phyloP scores from a whole-genome alignment of 768 basidiomycete species.

The Wakefieldia striispora region DNA sequence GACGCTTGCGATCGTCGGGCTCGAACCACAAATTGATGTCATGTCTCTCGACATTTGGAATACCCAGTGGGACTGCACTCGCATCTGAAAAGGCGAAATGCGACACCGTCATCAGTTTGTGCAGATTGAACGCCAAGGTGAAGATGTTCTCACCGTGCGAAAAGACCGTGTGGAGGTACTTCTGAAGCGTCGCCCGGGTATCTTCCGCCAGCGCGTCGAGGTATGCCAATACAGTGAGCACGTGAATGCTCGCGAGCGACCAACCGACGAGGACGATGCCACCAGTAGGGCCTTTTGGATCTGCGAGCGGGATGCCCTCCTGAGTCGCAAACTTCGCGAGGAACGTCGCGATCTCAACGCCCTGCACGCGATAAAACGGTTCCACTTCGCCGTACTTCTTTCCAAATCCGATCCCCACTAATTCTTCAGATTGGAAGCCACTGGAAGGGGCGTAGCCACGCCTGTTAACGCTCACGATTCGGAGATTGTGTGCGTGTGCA shows the following conservation, averaged over 20 bases:
- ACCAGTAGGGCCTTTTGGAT: not conserved
- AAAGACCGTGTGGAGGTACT: constrained; percentile 19
- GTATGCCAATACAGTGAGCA: constrained; percentile 11
- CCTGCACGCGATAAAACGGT: constrained; percentile 14
- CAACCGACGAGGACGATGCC: constrained; percentile 20
- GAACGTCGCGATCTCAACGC: constrained; percentile 19
- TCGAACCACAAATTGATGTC: not conserved
- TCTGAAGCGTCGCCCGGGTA: constrained; percentile 5
- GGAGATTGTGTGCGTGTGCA: constrained; percentile 17
- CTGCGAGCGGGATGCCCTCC: constrained; percentile 13
- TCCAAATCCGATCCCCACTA: constrained; percentile 4
- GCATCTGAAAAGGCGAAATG: constrained; percentile 4
- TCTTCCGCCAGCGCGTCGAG: constrained; percentile 9
- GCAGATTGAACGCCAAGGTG: too few species aligned
- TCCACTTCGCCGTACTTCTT: constrained; percentile 18
- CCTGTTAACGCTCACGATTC: constrained; percentile 21
- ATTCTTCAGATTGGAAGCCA: constrained; percentile 10
- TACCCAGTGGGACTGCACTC: constrained; percentile 2
- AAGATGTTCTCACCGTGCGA: constrained; percentile 13
- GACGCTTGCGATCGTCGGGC: constrained; percentile 8
- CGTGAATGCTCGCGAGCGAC: constrained; percentile 19
- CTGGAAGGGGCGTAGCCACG: constrained; percentile 26
- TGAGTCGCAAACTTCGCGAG: constrained; percentile 13
- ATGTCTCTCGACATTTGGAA: not conserved
- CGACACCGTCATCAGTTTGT: too few species aligned